Conservation (phyloP, 768 basidiomycete species). For the Leucogyrophana mollusca region DNA sequence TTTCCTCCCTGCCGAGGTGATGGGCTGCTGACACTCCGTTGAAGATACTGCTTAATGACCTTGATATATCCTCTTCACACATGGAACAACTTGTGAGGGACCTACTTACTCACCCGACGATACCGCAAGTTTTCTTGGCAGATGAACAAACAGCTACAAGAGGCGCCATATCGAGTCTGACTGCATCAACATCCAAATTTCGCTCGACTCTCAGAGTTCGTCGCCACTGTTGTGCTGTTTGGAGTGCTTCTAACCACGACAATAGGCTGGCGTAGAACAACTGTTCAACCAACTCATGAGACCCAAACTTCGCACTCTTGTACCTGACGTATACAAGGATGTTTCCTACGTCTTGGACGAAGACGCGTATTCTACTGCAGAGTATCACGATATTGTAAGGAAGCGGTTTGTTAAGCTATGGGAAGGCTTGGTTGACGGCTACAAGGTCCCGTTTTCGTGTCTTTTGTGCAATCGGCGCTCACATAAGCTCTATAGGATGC, state of each 20-base stretch:
- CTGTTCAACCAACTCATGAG: constrained; percentile 93
- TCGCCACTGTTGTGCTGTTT: neutral
- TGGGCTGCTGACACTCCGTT: neutral
- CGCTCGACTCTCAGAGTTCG: constrained; percentile 71
- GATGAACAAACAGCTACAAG: constrained; percentile 52
- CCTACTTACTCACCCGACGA: constrained; percentile 47
- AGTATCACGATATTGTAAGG: constrained; percentile 81
- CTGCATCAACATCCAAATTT: constrained; percentile 60
- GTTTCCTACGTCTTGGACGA: constrained; percentile 88
- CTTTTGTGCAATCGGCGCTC: neutral
- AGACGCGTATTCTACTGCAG: constrained; percentile 77
- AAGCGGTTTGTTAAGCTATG: constrained; percentile 90
- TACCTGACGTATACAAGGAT: constrained; percentile 89
- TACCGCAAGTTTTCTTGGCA: constrained; percentile 68
- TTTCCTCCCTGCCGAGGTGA: constrained; percentile 10
- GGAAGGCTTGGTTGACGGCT: constrained; percentile 84
- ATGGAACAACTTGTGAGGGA: constrained; percentile 80
- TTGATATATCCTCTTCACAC: constrained; percentile 90
- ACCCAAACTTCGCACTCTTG: constrained; percentile 79
- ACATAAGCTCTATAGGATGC: constrained; percentile 54
- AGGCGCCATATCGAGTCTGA: constrained; percentile 47
- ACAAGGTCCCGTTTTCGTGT: constrained; percentile 56
- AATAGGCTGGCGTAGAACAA: constrained; percentile 83
- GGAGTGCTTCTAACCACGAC: constrained; percentile 4
- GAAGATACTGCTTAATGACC: constrained; percentile 88